Evolutionary conservation across 2,329 filamentous ascomycete species (phyloP).

Genomic region (Calonectria pauciramosa): DNA sequence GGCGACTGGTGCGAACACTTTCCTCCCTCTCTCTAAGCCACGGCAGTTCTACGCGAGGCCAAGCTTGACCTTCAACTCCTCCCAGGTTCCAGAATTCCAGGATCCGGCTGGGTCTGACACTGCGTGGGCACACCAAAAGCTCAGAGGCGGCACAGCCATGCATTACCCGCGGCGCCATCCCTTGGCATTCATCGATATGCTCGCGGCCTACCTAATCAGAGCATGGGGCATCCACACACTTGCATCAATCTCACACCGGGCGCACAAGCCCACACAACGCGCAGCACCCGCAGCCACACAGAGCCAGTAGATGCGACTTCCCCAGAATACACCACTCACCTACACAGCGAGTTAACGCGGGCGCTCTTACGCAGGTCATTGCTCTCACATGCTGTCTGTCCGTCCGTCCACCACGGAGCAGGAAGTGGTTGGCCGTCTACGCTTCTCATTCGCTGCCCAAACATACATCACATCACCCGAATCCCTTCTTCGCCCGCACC

Average conservation of each 20-base stretch:
- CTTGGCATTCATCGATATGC: slow-evolving; percentile 26
- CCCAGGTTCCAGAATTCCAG: slow-evolving; percentile 6
- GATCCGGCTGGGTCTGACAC: slow-evolving; percentile 11
- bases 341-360: slow-evolving; percentile 5
- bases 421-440: slow-evolving; percentile 28
- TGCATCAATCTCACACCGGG: slow-evolving; percentile 22
- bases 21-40: slow-evolving; percentile 1
- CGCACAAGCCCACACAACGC: slow-evolving; percentile 18
- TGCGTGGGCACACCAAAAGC: slow-evolving; percentile 15
- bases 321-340: not conserved
- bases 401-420: slow-evolving; percentile 7
- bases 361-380: slow-evolving; percentile 35
- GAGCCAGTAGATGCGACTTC: slow-evolving; percentile 20
- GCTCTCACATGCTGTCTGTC: slow-evolving; percentile 40
- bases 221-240: slow-evolving; percentile 21
- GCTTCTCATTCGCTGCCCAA: slow-evolving; percentile 32
- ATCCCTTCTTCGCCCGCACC: slow-evolving; percentile 26
- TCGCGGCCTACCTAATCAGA: slow-evolving; percentile 25
- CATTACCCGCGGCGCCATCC: slow-evolving; percentile 16
- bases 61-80: slow-evolving; percentile 5
- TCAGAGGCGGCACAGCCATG: slow-evolving; percentile 6
- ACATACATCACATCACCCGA: slow-evolving; percentile 25
- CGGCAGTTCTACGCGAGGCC: slow-evolving; percentile 20
- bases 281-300: slow-evolving; percentile 22
- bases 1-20: slow-evolving; percentile 27